Percentiles rank a stretch among this genome's conserved stretches.
Evolutionary conservation across 2,329 filamentous ascomycete genomes (phyloP).

Genomic region (Ampelomyces quisqualis): DNA sequence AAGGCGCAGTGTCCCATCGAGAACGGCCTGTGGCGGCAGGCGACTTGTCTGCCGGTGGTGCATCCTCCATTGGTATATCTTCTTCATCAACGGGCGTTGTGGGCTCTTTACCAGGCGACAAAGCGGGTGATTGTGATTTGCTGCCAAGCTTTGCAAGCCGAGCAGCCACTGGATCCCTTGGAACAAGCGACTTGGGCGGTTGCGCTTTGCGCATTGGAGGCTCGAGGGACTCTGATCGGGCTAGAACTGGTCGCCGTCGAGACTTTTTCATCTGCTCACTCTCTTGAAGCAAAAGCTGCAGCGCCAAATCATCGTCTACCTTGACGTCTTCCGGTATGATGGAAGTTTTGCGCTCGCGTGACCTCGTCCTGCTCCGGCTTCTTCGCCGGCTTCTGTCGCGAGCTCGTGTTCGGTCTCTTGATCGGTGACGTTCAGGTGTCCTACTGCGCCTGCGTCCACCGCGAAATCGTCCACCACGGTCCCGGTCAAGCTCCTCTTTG

Average conservation of each 20-base stretch:
- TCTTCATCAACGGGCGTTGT: slow-evolving; percentile 22
- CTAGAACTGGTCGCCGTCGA: slow-evolving; percentile 38
- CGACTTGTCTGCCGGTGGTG: slow-evolving; percentile 18
- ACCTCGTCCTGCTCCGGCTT: slow-evolving; percentile 21
- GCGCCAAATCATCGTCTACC: slow-evolving; percentile 41
- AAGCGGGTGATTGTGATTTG: slow-evolving; percentile 28
- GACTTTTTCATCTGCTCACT: slow-evolving; percentile 43
- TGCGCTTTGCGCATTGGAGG: slow-evolving; percentile 42
- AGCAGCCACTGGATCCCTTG: slow-evolving; percentile 34
- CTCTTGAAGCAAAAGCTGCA: slow-evolving; percentile 40
- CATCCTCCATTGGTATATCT: slow-evolving; percentile 33
- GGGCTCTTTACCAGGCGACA: slow-evolving; percentile 29
- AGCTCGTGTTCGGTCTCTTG: slow-evolving; percentile 25
- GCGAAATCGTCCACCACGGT: slow-evolving; percentile 45
- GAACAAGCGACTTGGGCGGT: slow-evolving; percentile 39
- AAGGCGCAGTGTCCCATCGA: slow-evolving; percentile 31
- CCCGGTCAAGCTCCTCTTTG: slow-evolving; percentile 55
- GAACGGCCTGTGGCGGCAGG: slow-evolving; percentile 16
- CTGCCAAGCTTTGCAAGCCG: slow-evolving; percentile 35
- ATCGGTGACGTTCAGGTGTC: slow-evolving; percentile 24
- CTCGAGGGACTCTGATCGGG: slow-evolving; percentile 44
- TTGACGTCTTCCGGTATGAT: slow-evolving; percentile 40
- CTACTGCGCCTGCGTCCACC: slow-evolving; percentile 31
- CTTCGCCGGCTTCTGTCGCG: slow-evolving; percentile 28
- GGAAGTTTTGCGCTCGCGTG: slow-evolving; percentile 25